These are phyloP conservation scores for Lentinula lateritia DNA, from an alignment of 768 basidiomycete genomes.

Conservation along the genomic window DNA sequence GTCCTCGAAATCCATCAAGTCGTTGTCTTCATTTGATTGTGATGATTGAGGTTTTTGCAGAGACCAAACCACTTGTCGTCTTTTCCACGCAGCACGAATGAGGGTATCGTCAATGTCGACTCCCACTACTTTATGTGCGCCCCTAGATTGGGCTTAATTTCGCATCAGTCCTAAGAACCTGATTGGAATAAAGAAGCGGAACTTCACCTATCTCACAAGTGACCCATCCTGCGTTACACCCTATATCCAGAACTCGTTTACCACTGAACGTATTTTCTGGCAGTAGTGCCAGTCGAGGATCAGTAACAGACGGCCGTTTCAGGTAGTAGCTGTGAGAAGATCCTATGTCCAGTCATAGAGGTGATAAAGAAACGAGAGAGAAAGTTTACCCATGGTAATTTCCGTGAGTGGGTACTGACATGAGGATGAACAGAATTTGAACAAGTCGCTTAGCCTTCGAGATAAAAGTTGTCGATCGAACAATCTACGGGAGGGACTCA, in stretches of 20 bases:
- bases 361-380: not conserved
- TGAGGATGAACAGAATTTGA: slow-evolving; percentile 10
- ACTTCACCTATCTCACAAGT: slow-evolving; percentile 77
- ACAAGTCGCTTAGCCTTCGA: no score
- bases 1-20: slow-evolving; percentile 22
- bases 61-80: slow-evolving; percentile 68
- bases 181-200: not conserved
- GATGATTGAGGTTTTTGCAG: slow-evolving; percentile 39
- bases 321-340: slow-evolving; percentile 56
- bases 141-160: slow-evolving; percentile 53
- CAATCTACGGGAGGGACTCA: no score
- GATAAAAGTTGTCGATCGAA: no score
- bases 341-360: not conserved
- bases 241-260: slow-evolving; percentile 71
- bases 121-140: slow-evolving; percentile 64
- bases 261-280: slow-evolving; percentile 45
- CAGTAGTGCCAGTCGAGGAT: slow-evolving; percentile 63
- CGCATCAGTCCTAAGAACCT: not conserved
- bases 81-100: slow-evolving; percentile 71
- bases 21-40: not conserved
- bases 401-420: slow-evolving; percentile 46
- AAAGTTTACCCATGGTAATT: slow-evolving; percentile 66
- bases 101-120: slow-evolving; percentile 82
- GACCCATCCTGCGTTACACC: slow-evolving; percentile 84
- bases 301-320: slow-evolving; percentile 57